Evolutionary conservation across 1,139 yeast species (phyloP).

Genomic region (Geotrichum candidum): DNA sequence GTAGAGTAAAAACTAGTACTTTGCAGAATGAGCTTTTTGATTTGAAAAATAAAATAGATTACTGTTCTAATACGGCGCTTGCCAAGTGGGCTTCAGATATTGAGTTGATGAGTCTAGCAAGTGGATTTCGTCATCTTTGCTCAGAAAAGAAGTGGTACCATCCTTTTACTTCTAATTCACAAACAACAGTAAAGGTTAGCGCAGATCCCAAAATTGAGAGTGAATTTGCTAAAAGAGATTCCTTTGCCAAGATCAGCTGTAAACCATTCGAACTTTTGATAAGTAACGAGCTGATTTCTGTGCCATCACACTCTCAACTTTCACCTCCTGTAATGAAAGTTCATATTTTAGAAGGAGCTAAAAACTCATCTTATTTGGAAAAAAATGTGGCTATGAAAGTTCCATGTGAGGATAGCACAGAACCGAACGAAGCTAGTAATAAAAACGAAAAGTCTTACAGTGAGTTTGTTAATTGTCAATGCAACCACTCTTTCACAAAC

Average conservation of each 20-base stretch:
- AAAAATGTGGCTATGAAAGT: neutral
- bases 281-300: neutral
- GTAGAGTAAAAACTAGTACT: neutral
- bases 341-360: neutral
- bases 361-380: neutral
- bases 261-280: neutral
- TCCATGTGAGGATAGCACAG: neutral
- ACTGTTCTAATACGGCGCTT: neutral
- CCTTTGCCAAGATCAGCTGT: neutral
- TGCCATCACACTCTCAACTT: neutral
- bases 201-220: neutral
- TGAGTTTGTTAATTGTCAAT: neutral
- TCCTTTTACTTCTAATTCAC: neutral
- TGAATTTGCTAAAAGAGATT: neutral
- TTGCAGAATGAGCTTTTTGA: neutral
- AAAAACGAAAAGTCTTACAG: neutral
- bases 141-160: neutral
- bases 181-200: neutral
- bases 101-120: neutral
- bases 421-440: neutral
- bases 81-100: neutral
- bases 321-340: too few relatives aligned
- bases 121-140: neutral
- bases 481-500: neutral
- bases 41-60: neutral